Base-by-base conservation (phyloP, 306 rosid genomes). In the Chamaecrista fasciculata region DNA sequence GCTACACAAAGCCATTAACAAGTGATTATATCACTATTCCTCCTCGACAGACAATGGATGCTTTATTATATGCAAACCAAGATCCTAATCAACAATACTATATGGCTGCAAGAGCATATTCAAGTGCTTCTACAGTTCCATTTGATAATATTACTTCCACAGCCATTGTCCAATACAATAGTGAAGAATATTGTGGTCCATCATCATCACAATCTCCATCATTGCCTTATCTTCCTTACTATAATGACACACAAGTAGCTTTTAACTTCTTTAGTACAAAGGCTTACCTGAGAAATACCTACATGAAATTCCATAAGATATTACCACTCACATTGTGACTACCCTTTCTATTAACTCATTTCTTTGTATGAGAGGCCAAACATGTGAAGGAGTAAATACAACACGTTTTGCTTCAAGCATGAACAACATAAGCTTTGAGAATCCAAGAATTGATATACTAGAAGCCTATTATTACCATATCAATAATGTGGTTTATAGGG, bases 41-140 rank as follows among this genome's bases (percentile, higher is more conserved):
- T 14, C 90, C 85, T 15, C 84, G 90, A 14, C 87, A 82, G 62
- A 60, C 87, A 5, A 80, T 80, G 50, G 90, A 86, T 31, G 62
- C 64, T 2, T 70, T 86, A 43, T 48, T 86, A 24, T 5, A 76
- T 33, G 84, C 90, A 3, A 82, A 78, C 71, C 85, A 80, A 50
- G 9, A 71, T 1, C 78, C 59, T 3, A 59, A 75, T 68, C 66
- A 57, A 29, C 66, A 57, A 29, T 87, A 84, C 49, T 87, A 82
- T 55, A 77, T 87, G 81, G 72, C 83, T 58, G 67, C 82, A 33
- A 73, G 69, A 42, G 77, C 73, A 26, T 79, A 74, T 43, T 80
- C 75, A 65, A 62, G 66, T 53, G 79, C 53, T 12, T 8, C 34
- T 11, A 28, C 12, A 7, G 49, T 72, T 56, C 3, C 70, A 26